Percentiles rank a stretch among this genome's conserved stretches.
Evolutionary conservation across 768 basidiomycete species (phyloP).

Genomic region (Austroboletus festivus): DNA sequence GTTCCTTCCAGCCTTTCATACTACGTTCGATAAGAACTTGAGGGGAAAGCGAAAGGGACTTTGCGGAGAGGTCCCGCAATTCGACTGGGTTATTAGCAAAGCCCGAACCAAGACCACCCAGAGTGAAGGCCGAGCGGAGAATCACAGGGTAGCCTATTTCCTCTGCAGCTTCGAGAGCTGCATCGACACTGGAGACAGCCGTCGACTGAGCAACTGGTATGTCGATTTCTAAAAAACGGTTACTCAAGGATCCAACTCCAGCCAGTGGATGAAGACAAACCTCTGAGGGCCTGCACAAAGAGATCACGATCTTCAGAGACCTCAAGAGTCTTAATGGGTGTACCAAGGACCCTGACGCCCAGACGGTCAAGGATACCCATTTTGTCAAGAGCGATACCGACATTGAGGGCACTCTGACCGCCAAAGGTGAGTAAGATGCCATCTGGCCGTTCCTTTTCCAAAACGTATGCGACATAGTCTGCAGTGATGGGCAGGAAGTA

Average conservation of each 20-base stretch:
- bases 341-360: slow-evolving; percentile 91
- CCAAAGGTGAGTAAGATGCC: slow-evolving; percentile 97
- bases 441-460: slow-evolving; percentile 98
- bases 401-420: slow-evolving; percentile 96
- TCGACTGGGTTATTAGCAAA: slow-evolving; percentile 96
- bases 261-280: slow-evolving; percentile 36
- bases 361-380: slow-evolving; percentile 95
- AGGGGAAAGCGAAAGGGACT: slow-evolving; percentile 84
- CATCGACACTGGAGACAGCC: slow-evolving; percentile 94
- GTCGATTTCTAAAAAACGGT: slow-evolving; percentile 72
- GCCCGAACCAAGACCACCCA: slow-evolving; percentile 97
- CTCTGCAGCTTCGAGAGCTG: slow-evolving; percentile 87
- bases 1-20: slow-evolving; percentile 99
- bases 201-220: slow-evolving; percentile 95
- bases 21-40: slow-evolving; percentile 96
- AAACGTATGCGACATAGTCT: slow-evolving; percentile 97
- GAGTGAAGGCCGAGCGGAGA: slow-evolving; percentile 92
- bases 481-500: slow-evolving; percentile 96
- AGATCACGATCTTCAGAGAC: slow-evolving; percentile 96
- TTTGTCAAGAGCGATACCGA: slow-evolving; percentile 92
- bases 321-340: slow-evolving; percentile 91
- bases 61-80: slow-evolving; percentile 90
- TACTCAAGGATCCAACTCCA: slow-evolving; percentile 2
- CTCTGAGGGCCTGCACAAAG: slow-evolving; percentile 94
- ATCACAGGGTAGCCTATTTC: slow-evolving; percentile 97